phyloP scores from a whole-genome alignment of 2,329 filamentous ascomycete species.

The Boeremia lycopersici region DNA sequence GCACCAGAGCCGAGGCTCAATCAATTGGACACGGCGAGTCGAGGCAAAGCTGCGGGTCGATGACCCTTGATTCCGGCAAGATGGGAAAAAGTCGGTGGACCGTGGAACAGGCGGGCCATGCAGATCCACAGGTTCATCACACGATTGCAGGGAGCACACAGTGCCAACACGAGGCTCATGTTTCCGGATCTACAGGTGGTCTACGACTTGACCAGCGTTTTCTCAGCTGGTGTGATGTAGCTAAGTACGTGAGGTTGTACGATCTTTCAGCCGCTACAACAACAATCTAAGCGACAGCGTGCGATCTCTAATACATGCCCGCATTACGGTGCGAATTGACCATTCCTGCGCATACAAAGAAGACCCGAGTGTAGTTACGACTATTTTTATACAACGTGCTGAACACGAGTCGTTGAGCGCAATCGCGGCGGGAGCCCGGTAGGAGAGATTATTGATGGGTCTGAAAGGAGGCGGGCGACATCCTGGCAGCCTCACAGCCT shows the following conservation, averaged over 20 bases:
- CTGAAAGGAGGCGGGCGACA: constrained; percentile 11
- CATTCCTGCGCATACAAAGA: background rate
- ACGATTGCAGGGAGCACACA: constrained; percentile 10
- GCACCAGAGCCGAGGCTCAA: background rate
- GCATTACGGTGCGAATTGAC: background rate
- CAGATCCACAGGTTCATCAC: constrained; percentile 14
- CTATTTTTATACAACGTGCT: constrained; percentile 12
- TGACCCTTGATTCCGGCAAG: constrained; percentile 5
- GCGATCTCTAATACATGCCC: constrained; percentile 2
- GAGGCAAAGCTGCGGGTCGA: constrained; percentile 4
- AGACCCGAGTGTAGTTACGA: background rate
- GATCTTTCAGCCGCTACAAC: constrained; percentile 2
- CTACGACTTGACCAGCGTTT: background rate
- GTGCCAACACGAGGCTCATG: constrained; percentile 9
- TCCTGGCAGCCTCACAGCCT: background rate
- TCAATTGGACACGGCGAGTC: constrained; percentile 12
- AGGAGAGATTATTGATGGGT: constrained; percentile 15
- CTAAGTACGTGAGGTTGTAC: background rate
- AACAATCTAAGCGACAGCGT: background rate
- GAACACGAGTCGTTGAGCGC: constrained; percentile 6
- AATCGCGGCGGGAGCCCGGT: constrained; percentile 3
- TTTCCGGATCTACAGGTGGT: constrained; percentile 2
- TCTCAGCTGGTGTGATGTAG: constrained; percentile 7
- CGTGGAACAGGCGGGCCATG: constrained; percentile 4
- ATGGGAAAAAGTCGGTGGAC: constrained; percentile 9